phyloP scores from a whole-genome alignment of 257 asterid genomes.

The Knoxia roxburghii region DNA sequence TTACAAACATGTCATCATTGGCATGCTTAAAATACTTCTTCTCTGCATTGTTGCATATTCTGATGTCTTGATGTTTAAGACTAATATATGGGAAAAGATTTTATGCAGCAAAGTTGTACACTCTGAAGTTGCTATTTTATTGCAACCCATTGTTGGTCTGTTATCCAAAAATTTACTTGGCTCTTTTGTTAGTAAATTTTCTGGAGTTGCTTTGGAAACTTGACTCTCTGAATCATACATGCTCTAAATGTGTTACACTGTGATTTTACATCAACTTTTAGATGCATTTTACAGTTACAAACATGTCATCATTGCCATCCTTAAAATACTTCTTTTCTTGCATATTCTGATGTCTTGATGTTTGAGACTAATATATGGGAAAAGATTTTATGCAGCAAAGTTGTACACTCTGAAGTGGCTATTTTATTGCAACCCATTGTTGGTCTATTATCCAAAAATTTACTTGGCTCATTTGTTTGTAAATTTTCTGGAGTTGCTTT shows the following conservation, averaged over 20 bases:
- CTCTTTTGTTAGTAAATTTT: background rate
- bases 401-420: background rate
- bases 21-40: background rate
- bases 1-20: background rate
- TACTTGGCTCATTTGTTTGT: background rate
- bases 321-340: background rate
- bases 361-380: background rate
- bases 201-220: too few relatives aligned
- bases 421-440: background rate
- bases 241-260: background rate
- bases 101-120: too few relatives aligned
- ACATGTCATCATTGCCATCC: background rate
- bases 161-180: background rate
- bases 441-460: background rate
- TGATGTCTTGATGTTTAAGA: too few relatives aligned
- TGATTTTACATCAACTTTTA: too few relatives aligned
- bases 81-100: too few relatives aligned
- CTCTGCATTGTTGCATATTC: too few relatives aligned
- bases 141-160: background rate
- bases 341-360: too few relatives aligned
- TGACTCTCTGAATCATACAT: too few relatives aligned
- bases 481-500: too few relatives aligned
- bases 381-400: background rate
- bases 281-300: too few relatives aligned
- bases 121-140: too few relatives aligned